These are phyloP conservation scores for Penicillium ochrochloron DNA, from an alignment of 495 filamentous ascomycete species.

Conservation along the genomic window DNA sequence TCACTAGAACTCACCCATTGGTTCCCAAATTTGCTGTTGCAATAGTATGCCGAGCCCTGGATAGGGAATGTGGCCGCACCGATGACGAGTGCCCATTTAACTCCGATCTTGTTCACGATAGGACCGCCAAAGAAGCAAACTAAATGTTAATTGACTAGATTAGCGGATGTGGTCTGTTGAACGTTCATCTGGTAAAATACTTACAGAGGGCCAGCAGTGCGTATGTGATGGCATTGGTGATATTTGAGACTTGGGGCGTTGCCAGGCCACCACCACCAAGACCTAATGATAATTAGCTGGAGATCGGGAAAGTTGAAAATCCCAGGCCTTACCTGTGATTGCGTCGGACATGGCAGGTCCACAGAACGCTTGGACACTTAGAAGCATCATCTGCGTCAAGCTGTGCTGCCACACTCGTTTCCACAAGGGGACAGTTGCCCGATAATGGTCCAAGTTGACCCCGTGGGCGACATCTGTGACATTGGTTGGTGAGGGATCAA, in stretches of 20 bases:
- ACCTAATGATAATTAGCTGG: slow-evolving; percentile 25
- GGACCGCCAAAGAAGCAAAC: slow-evolving; percentile 37
- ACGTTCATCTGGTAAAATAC: neutral
- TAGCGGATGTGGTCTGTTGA: neutral
- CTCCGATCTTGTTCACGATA: slow-evolving; percentile 38
- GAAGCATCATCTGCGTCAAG: slow-evolving; percentile 39
- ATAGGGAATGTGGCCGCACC: slow-evolving; percentile 39
- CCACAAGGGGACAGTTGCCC: slow-evolving; percentile 30
- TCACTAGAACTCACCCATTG: slow-evolving; percentile 25
- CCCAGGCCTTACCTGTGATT: slow-evolving; percentile 27
- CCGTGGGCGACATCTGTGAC: slow-evolving; percentile 2
- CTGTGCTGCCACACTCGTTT: slow-evolving; percentile 38
- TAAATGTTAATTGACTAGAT: neutral
- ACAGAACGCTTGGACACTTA: slow-evolving; percentile 27
- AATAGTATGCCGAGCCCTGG: slow-evolving; percentile 38
- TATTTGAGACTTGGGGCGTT: slow-evolving; percentile 34
- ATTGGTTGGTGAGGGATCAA: slow-evolving; percentile 4
- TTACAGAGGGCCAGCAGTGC: slow-evolving; percentile 33
- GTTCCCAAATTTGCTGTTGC: slow-evolving; percentile 40
- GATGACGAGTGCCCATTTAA: slow-evolving; percentile 39
- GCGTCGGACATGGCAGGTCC: slow-evolving; percentile 32
- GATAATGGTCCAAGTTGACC: slow-evolving; percentile 25
- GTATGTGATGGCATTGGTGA: slow-evolving; percentile 34
- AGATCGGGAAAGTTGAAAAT: neutral
- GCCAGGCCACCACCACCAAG: slow-evolving; percentile 40